These are phyloP conservation scores for Candida pseudoglaebosa DNA, from an alignment of 805 yeast species.

Conservation along the genomic window DNA sequence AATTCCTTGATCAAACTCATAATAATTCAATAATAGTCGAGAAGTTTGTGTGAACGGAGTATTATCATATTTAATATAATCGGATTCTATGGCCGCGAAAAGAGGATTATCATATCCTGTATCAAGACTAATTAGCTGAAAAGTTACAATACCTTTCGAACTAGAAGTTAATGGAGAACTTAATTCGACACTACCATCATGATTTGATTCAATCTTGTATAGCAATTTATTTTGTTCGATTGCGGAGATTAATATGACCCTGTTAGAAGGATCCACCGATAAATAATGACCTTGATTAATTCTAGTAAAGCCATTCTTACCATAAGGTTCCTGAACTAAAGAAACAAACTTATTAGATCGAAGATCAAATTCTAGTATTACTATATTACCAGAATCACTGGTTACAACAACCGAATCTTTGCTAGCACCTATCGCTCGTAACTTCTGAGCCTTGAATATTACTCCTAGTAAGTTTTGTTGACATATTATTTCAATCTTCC, in stretches of 20 bases:
- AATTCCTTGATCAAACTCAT: conserved; percentile 82
- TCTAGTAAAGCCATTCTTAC: conserved; percentile 72
- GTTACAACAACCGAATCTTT: conserved; percentile 62
- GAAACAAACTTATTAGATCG: conserved; percentile 41
- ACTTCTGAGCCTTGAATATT: conserved; percentile 48
- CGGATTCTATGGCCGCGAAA: conserved; percentile 76
- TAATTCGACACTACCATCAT: conserved; percentile 42
- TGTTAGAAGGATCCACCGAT: conserved; percentile 63
- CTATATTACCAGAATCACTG: conserved; percentile 75
- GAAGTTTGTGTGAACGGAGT: conserved; percentile 5
- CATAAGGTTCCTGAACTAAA: conserved; percentile 58
- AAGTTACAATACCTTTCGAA: conserved; percentile 47
- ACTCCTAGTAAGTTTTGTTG: conserved; percentile 53
- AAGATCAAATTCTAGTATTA: conserved; percentile 45
- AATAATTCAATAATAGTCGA: conserved; percentile 48
- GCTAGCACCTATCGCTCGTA: conserved; percentile 50
- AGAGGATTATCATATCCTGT: conserved; percentile 78
- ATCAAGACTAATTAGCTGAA: conserved; percentile 58
- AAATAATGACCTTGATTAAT: conserved; percentile 71
- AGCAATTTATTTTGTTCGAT: conserved; percentile 72
- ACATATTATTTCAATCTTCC: conserved; percentile 44
- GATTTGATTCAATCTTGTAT: conserved; percentile 54
- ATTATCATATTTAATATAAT: conserved; percentile 34
- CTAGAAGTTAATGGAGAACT: conserved; percentile 75
- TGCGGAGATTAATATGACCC: conserved; percentile 69